Conservation (phyloP, 1,284 basidiomycete genomes). For the Pisolithus thermaeus region DNA sequence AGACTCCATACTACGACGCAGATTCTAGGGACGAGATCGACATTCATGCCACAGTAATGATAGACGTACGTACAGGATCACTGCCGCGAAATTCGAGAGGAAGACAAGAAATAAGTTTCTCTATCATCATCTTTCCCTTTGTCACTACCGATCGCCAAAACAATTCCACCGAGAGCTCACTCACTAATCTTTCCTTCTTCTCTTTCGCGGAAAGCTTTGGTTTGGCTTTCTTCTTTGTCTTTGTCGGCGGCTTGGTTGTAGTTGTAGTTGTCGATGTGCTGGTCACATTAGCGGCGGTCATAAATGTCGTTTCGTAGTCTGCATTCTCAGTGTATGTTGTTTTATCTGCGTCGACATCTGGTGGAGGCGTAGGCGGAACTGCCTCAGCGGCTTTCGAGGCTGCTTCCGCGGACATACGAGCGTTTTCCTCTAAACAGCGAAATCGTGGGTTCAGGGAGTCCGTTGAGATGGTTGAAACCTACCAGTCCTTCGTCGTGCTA, state of each 20-base stretch:
- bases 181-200: constrained; percentile 74
- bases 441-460: background rate
- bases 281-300: constrained; percentile 32
- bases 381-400: constrained; percentile 15
- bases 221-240: constrained; percentile 59
- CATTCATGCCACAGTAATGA: background rate
- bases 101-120: constrained; percentile 70
- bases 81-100: constrained; percentile 89
- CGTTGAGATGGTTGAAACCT: constrained; percentile 9
- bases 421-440: constrained; percentile 37
- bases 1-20: constrained; percentile 71
- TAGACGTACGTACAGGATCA: constrained; percentile 58
- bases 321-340: constrained; percentile 38
- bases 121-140: constrained; percentile 50
- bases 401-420: constrained; percentile 35
- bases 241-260: constrained; percentile 32
- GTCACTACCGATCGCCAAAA: background rate
- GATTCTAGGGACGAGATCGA: constrained; percentile 36
- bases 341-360: constrained; percentile 34
- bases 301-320: constrained; percentile 30
- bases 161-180: constrained; percentile 12
- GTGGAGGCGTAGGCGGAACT: constrained; percentile 11
- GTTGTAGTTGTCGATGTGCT: constrained; percentile 31
- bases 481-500: constrained; percentile 62
- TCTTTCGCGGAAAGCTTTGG: constrained; percentile 72